Percentiles rank a stretch among this genome's conserved stretches.
Evolutionary conservation across 2,329 filamentous ascomycete genomes (phyloP).

Genomic region (Falciphora oryzae): DNA sequence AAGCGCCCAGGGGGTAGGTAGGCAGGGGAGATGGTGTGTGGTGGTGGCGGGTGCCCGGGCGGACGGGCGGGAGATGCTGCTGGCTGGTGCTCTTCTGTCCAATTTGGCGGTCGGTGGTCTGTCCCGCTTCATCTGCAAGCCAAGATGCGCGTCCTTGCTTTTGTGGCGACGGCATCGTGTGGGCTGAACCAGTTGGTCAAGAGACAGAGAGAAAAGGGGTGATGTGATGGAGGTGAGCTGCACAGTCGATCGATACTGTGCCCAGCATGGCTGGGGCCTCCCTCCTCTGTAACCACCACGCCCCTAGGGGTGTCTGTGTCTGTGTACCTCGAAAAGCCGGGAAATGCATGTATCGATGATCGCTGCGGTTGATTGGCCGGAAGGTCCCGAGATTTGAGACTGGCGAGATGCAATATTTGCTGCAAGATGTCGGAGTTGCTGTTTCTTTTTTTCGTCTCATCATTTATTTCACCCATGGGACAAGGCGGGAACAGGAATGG

Average conservation of each 20-base stretch:
- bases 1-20: not conserved
- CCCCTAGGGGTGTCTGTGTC: not conserved
- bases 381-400: conserved; percentile 6
- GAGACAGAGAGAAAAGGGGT: too few species aligned
- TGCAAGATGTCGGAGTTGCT: conserved; percentile 6
- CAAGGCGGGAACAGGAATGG: too few species aligned
- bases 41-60: too few species aligned
- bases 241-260: too few species aligned
- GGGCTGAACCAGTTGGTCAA: too few species aligned
- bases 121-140: not conserved
- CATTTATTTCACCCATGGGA: too few species aligned
- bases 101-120: not conserved
- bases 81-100: not conserved
- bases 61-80: not conserved
- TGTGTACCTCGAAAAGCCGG: too few species aligned
- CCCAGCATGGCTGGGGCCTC: too few species aligned
- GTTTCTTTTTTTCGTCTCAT: not conserved
- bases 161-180: not conserved
- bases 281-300: too few species aligned
- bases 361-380: conserved; percentile 3
- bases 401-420: conserved; percentile 6
- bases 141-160: not conserved
- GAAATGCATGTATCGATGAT: not conserved
- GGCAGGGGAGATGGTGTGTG: too few species aligned
- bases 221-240: too few species aligned